Base-by-base conservation (phyloP, 2,329 filamentous ascomycete genomes). In the Graphilbum fragrans region DNA sequence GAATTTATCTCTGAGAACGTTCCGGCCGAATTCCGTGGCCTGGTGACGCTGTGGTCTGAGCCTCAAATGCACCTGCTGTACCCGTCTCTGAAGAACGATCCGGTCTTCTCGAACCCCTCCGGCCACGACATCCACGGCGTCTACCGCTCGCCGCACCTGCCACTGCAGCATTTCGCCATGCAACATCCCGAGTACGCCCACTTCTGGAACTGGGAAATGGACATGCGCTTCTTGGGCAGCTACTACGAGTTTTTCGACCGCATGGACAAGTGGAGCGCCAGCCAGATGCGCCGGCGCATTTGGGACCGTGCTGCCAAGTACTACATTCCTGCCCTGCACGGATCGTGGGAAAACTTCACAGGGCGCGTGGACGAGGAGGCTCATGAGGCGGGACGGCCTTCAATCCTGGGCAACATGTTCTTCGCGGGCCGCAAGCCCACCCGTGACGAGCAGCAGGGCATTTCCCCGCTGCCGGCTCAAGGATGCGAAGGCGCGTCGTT, bases 31-130 rank as follows among this genome's bases (percentile, higher is more conserved):
- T 94, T 94, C 59, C 82, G 80, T 55, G 76, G 80, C 45, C 74
- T 94, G 58, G 83, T 81, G 35, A 86, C 82, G 0, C 65, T 93
- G 6, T 94, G 86, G 86, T 87, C 84, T 3, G 85, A 92, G 58
- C 70, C 76, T 40, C 84, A 90, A 59, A 90, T 94, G 83, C 70
- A 72, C 43, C 69, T 88, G 42, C 78, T 86, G 58, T 94, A 93
- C 54, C 59, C 72, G 45, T 74, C 74, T 2, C 72, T 76, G 33
- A 80, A 87, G n/a, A 79, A 82, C 50, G 75, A 80, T 35, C 74
- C 79, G 1, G 77, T 80, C 52, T 50, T 50, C 18, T 65, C 70
- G 41, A 74, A 75, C 53, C 71, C 70, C 7, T 68, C 66, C 43
- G 61, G 72, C 48, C 67, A 64, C 14, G 70, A 75, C 40, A 67